These are phyloP conservation scores for Trapa bicornis DNA, from an alignment of 345 rosid genomes.

Conservation along the genomic window DNA sequence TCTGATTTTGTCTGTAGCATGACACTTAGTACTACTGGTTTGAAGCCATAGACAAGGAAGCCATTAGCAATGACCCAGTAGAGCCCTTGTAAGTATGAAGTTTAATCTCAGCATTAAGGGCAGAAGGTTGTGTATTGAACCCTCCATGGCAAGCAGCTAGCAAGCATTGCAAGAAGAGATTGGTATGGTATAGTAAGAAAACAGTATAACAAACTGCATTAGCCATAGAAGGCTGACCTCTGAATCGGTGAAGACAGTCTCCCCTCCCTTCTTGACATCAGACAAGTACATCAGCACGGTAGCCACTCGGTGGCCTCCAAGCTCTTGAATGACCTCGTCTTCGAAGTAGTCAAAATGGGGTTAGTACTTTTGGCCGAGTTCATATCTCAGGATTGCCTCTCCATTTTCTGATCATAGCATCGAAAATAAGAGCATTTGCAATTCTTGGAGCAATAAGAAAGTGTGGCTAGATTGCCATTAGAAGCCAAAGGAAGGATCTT, in stretches of 20 bases:
- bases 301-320: slow-evolving; percentile 81
- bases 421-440: neutral
- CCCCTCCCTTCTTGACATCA: slow-evolving; percentile 67
- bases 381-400: slow-evolving; percentile 72
- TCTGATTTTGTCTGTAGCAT: too few relatives aligned
- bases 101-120: too few relatives aligned
- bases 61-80: too few relatives aligned
- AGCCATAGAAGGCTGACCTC: slow-evolving; percentile 23
- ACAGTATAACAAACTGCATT: neutral
- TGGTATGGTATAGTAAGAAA: neutral
- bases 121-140: too few relatives aligned
- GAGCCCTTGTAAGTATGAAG: too few relatives aligned
- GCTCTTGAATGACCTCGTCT: slow-evolving; percentile 43
- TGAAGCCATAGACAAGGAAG: too few relatives aligned
- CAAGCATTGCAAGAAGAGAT: slow-evolving; percentile 22
- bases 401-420: slow-evolving; percentile 60
- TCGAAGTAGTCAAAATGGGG: slow-evolving; percentile 84
- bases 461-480: neutral
- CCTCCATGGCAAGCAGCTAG: too few relatives aligned
- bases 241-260: slow-evolving; percentile 70
- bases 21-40: too few relatives aligned
- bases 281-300: slow-evolving; percentile 95
- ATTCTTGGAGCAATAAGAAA: neutral
- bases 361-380: slow-evolving; percentile 84
- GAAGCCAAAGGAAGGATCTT: slow-evolving; percentile 1